Evolutionary conservation across 176 grass and related monocot genomes (phyloP).

Genomic region (Saccharum officinarum): DNA sequence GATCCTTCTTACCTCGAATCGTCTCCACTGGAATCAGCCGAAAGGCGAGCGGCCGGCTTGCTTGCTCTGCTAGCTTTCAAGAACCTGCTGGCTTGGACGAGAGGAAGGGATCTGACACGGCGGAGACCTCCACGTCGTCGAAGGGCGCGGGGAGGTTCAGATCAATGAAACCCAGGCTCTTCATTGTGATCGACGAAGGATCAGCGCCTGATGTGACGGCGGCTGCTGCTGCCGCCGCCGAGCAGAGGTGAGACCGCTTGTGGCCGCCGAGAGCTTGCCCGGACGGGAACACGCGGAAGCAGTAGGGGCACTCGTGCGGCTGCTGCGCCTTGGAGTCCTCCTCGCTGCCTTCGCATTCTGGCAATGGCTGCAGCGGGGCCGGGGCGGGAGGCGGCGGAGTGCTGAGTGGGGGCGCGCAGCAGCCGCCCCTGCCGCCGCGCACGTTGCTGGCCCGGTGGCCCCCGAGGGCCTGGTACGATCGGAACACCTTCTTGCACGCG

Average conservation of each 20-base stretch:
- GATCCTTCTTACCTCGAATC: slow-evolving; percentile 24
- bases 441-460: slow-evolving; percentile 67
- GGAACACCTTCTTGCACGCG: slow-evolving; percentile 67
- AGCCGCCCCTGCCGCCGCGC: slow-evolving; percentile 42
- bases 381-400: not conserved
- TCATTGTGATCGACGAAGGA: not conserved
- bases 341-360: slow-evolving; percentile 33
- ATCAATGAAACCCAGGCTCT: slow-evolving; percentile 51
- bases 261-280: slow-evolving; percentile 81
- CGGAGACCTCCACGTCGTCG: slow-evolving; percentile 60
- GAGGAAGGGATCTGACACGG: slow-evolving; percentile 55
- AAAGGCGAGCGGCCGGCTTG: slow-evolving; percentile 25
- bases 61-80: slow-evolving; percentile 49
- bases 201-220: slow-evolving; percentile 7
- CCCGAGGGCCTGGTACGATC: slow-evolving; percentile 76
- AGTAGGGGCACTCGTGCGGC: slow-evolving; percentile 55
- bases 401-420: slow-evolving; percentile 34
- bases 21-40: slow-evolving; percentile 31
- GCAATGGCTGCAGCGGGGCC: slow-evolving; percentile 40
- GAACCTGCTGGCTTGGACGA: slow-evolving; percentile 31
- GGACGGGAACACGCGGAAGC: slow-evolving; percentile 63
- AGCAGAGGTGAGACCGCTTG: slow-evolving; percentile 57
- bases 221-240: slow-evolving; percentile 9
- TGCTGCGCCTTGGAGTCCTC: not conserved
- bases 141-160: slow-evolving; percentile 54